phyloP scores from a whole-genome alignment of 2,329 filamentous ascomycete species.

The Fusarium abutilonis region DNA sequence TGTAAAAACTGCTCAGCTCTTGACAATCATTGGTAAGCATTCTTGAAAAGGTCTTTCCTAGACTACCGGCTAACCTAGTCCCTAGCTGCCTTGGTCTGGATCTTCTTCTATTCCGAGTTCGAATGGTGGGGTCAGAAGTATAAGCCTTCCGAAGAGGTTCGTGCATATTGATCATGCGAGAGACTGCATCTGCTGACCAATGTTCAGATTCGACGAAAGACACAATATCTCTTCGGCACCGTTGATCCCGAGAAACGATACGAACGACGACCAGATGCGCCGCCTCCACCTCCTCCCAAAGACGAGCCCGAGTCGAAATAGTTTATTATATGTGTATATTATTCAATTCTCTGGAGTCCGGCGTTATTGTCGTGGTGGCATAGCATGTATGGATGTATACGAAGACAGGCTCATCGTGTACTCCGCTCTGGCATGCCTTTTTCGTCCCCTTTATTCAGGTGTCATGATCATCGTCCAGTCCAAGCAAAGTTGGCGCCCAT shows the following conservation, averaged over 20 bases:
- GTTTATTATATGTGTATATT: conserved; percentile 41
- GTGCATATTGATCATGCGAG: conserved; percentile 1
- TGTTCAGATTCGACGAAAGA: conserved; percentile 50
- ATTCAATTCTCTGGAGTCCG: conserved; percentile 44
- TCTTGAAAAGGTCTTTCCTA: background rate
- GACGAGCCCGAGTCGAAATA: conserved; percentile 45
- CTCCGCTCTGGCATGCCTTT: conserved; percentile 26
- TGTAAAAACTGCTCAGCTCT: conserved; percentile 71
- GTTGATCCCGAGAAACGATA: conserved; percentile 56
- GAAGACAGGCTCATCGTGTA: conserved; percentile 31
- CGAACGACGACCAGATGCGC: conserved; percentile 54
- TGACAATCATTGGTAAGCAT: conserved; percentile 62
- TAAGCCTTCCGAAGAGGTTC: conserved; percentile 55
- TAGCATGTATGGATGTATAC: conserved; percentile 42
- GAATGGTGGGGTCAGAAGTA: conserved; percentile 57
- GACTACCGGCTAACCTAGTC: conserved; percentile 19
- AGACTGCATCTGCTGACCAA: conserved; percentile 16
- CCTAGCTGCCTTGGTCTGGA: conserved; percentile 51
- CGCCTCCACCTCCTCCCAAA: conserved; percentile 44
- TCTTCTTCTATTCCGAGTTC: conserved; percentile 56
- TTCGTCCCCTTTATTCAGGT: conserved; percentile 9
- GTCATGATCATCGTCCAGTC: conserved; percentile 49
- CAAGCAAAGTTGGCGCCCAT: conserved; percentile 70
- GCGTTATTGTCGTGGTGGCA: conserved; percentile 41
- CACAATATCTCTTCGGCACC: conserved; percentile 53